Conservation (phyloP, 2,329 filamentous ascomycete genomes). For the Alternaria novae-zelandiae region DNA sequence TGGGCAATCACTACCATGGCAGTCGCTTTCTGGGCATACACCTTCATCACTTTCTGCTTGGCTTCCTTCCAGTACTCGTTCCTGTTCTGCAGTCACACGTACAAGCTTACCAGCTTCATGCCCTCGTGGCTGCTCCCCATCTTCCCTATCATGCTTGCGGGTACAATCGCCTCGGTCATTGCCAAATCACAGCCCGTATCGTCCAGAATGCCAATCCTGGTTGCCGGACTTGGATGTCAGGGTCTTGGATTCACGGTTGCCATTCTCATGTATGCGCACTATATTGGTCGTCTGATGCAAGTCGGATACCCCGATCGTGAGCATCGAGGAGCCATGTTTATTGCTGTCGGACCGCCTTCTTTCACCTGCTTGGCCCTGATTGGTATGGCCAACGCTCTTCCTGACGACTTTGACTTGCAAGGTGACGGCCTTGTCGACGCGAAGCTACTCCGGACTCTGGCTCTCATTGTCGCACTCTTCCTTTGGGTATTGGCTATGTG, state of each 20-base stretch:
- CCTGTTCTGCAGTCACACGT: slow-evolving; percentile 66
- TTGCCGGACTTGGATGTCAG: slow-evolving; percentile 72
- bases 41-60: slow-evolving; percentile 49
- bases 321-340: slow-evolving; percentile 73
- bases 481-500: slow-evolving; percentile 69
- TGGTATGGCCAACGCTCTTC: slow-evolving; percentile 67
- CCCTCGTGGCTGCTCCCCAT: slow-evolving; percentile 77
- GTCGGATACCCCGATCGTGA: slow-evolving; percentile 67
- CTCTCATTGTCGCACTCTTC: slow-evolving; percentile 60
- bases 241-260: slow-evolving; percentile 73
- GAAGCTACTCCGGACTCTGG: slow-evolving; percentile 52
- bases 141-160: slow-evolving; percentile 75
- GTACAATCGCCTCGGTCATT: slow-evolving; percentile 73
- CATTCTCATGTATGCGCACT: slow-evolving; percentile 74
- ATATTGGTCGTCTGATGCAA: slow-evolving; percentile 74
- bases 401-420: slow-evolving; percentile 55
- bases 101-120: slow-evolving; percentile 71
- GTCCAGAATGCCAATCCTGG: slow-evolving; percentile 66
- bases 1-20: slow-evolving; percentile 51
- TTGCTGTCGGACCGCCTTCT: slow-evolving; percentile 75
- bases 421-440: slow-evolving; percentile 55
- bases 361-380: slow-evolving; percentile 75
- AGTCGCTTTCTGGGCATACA: slow-evolving; percentile 54
- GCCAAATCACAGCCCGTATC: slow-evolving; percentile 64
- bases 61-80: slow-evolving; percentile 64